Conservation (phyloP, 768 basidiomycete genomes). For the Myochromella boudieri region DNA sequence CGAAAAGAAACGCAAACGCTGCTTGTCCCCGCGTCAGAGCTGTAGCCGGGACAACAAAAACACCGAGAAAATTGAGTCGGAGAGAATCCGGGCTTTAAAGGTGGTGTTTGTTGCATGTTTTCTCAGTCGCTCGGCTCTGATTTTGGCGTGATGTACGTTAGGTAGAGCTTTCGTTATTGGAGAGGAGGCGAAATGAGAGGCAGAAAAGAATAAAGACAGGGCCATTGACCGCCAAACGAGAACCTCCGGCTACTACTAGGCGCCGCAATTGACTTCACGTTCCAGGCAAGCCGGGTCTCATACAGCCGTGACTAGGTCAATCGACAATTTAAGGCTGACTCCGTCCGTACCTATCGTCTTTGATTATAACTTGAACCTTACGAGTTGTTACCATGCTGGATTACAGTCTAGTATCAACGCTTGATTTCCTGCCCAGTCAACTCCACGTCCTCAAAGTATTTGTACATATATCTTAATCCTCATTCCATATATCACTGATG, state of each 20-base stretch:
- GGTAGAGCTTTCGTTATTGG: neutral
- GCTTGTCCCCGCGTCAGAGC: neutral
- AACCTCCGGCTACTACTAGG: neutral
- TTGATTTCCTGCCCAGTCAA: too few relatives aligned
- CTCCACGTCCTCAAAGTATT: too few relatives aligned
- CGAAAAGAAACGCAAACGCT: constrained; percentile 1
- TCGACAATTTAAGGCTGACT: too few relatives aligned
- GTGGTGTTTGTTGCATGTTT: neutral
- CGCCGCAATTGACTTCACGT: constrained; percentile 6
- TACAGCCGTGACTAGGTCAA: too few relatives aligned
- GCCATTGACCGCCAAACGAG: neutral
- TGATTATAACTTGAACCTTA: too few relatives aligned
- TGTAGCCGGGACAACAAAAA: neutral
- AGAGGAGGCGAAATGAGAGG: neutral
- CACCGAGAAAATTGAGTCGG: neutral
- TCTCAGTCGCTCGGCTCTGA: too few relatives aligned
- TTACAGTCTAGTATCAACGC: too few relatives aligned
- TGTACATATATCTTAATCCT: too few relatives aligned
- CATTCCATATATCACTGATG: too few relatives aligned
- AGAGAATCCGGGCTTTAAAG: neutral
- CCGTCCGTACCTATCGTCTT: too few relatives aligned
- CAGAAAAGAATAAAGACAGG: neutral
- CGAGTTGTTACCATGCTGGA: too few relatives aligned
- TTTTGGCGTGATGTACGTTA: neutral
- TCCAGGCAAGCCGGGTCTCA: too few relatives aligned